phyloP scores from a whole-genome alignment of 345 rosid genomes.

The Corchorus capsularis region DNA sequence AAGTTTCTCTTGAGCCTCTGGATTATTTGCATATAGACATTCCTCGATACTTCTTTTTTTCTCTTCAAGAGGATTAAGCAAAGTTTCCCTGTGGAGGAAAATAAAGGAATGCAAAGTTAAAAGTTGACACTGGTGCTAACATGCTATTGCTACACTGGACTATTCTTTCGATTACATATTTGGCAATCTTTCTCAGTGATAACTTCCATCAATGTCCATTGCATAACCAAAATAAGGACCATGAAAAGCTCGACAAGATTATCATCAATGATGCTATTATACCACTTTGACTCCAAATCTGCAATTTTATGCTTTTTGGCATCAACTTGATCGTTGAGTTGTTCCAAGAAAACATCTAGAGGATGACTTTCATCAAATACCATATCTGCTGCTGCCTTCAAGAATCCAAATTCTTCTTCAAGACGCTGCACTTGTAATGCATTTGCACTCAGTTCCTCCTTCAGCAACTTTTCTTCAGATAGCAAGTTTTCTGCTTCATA shows the following conservation, averaged over 20 bases:
- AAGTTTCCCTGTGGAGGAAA: constrained; percentile 51
- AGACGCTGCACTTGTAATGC: constrained; percentile 44
- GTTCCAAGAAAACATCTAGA: constrained; percentile 47
- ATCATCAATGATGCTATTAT: constrained; percentile 10
- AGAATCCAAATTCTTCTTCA: constrained; percentile 54
- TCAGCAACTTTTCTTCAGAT: constrained; percentile 38
- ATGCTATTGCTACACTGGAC: neutral
- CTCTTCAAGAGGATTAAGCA: constrained; percentile 51
- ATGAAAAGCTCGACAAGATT: neutral
- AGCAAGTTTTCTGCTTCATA: constrained; percentile 32
- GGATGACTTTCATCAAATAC: constrained; percentile 51
- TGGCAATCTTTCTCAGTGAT: constrained; percentile 11
- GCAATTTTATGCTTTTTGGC: constrained; percentile 38
- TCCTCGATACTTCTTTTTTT: constrained; percentile 61
- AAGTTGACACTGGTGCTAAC: neutral
- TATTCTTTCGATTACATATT: neutral
- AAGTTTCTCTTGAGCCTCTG: constrained; percentile 56
- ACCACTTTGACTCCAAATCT: constrained; percentile 61
- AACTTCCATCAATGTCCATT: constrained; percentile 15
- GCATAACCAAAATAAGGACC: constrained; percentile 6
- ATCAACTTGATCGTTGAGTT: constrained; percentile 49
- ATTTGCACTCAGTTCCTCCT: constrained; percentile 42
- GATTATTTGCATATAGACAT: constrained; percentile 49
- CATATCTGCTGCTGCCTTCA: constrained; percentile 57
- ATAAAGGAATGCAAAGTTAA: constrained; percentile 8